Conservation (phyloP, 257 asterid species). For the Gentiana dahurica region DNA sequence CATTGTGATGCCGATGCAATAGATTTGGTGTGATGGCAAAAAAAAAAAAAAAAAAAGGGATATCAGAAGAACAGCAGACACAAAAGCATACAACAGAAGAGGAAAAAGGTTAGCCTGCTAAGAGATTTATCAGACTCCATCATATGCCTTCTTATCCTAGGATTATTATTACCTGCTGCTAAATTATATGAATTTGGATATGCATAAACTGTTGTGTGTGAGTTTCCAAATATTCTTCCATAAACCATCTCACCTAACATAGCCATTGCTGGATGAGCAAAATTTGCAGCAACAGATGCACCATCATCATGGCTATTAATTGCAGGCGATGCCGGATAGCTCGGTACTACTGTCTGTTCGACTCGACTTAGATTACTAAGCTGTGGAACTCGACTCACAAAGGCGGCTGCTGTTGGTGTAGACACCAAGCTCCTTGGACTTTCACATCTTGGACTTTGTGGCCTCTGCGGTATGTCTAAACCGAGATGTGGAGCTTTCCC, state of each 20-base stretch:
- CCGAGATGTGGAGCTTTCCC: slow-evolving; percentile 7
- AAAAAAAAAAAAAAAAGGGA: no score
- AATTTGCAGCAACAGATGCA: slow-evolving; percentile 8
- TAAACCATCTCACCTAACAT: slow-evolving; percentile 59
- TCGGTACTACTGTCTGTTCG: slow-evolving; percentile 5
- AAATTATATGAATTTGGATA: slow-evolving; percentile 42
- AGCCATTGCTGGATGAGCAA: slow-evolving; percentile 34
- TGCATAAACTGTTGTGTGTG: slow-evolving; percentile 30
- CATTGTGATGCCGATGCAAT: no score
- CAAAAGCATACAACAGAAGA: not conserved
- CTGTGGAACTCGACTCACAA: slow-evolving; percentile 16
- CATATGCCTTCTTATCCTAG: slow-evolving; percentile 18
- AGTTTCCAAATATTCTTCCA: slow-evolving; percentile 41
- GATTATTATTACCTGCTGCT: slow-evolving; percentile 30
- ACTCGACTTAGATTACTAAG: slow-evolving; percentile 18
- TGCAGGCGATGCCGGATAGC: slow-evolving; percentile 7
- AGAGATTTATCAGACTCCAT: slow-evolving; percentile 3
- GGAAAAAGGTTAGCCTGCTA: slow-evolving; percentile 1
- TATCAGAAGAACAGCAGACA: slow-evolving; percentile 3
- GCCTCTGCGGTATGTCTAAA: slow-evolving; percentile 45
- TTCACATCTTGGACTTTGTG: slow-evolving; percentile 34
- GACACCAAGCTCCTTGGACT: slow-evolving; percentile 6
- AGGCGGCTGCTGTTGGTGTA: not conserved
- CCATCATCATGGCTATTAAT: slow-evolving; percentile 10
- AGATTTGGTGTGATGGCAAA: no score